Base-by-base conservation (phyloP, 2,329 filamentous ascomycete genomes). In the Penicillium sp. region DNA sequence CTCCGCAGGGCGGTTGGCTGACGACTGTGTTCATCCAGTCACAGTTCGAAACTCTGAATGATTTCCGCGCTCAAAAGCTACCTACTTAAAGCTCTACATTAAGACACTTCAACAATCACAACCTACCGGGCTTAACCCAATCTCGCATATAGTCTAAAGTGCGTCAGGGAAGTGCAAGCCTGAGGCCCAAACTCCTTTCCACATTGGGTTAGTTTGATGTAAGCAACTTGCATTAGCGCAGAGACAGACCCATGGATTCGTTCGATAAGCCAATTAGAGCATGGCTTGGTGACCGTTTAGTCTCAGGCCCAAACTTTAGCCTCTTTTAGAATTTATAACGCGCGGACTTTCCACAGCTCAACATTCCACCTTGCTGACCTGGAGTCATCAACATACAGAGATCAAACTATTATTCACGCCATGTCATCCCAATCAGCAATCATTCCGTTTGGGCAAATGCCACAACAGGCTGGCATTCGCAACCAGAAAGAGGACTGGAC, bases 401-500 rank as follows among this genome's bases (percentile, higher is more conserved):
- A 14, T 20, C 47, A 22, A 15, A 2, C 15, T 1, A 38, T 15
- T 15, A 25, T 5, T 5, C 8, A 39, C 31, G 35, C 49, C 20
- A 52, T 52, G 49, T 25, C 49, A 37, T 38, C 49, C 2, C 20
- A 38, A 4, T 22, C 35, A 11, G 17, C 35, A 31, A 47, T 56
- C 45, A 61, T 61, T 42, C 59, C 55, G 14, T 6, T 61, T 35
- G 41, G 7, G 2, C 49, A 35, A 34, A 61, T 61, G 59, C 59
- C 59, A 4, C 55, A 61, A 39, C 59, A 58, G 35, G 41, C 55
- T 17, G 22, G 47, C n/a, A 39, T 58, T 5, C 41, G 41, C 6
- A 15, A 28, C 4, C 37, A 48, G n/a, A 35, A 35, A 20, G 60
- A 62, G 2, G 63, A 71, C 47, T 72, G 70, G 70, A 70, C 67